Base-by-base conservation (phyloP, 768 basidiomycete genomes). In the Botryobasidium botryosum region DNA sequence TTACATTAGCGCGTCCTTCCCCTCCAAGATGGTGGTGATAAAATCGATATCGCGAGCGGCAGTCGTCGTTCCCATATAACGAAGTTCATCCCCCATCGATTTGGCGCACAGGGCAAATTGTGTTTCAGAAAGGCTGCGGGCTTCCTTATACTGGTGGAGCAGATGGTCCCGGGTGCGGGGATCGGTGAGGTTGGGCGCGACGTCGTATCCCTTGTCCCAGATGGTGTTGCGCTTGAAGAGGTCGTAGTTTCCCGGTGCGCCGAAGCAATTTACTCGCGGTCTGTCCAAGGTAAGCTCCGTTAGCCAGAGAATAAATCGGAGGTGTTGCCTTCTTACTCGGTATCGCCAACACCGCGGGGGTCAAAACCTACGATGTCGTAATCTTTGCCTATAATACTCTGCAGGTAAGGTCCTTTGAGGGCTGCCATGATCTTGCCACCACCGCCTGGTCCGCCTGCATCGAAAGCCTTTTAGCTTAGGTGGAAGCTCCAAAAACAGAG, bases 331-430 rank as follows among this genome's bases (percentile, higher is more conserved):
- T 17, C 26, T 43, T 17, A 48, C 50, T 26, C 35, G 18, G 51
- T 44, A 21, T 42, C 25, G 4, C 50, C 45, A 3, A 50, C 47
- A 17, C 51, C 51, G 36, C 51, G 50, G 23, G 51, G 51, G 37
- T 50, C 49, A 24, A 50, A 48, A 4, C 50, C 49, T 17, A 52
- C 31, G 13, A 52, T 46, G 33, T 52, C 51, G 41, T 48, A 52
- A 15, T 50, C 32, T 20, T 35, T 36, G 7, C 50, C 35, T 8
- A 43, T 39, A 13, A 50, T n/a, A n/a, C n/a, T n/a, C 26, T 15
- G 40, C 23, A 10, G 40, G 18, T 27, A 3, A 6, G 40, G 32
- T 5, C 40, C 40, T 3, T 5, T 6, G 5, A 35, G 28, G 4
- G 32, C 12, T 15, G 31, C 43, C 3, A 44, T 13, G n/a, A 15